phyloP scores from a whole-genome alignment of 495 filamentous ascomycete genomes.

The Cairneyella variabilis region DNA sequence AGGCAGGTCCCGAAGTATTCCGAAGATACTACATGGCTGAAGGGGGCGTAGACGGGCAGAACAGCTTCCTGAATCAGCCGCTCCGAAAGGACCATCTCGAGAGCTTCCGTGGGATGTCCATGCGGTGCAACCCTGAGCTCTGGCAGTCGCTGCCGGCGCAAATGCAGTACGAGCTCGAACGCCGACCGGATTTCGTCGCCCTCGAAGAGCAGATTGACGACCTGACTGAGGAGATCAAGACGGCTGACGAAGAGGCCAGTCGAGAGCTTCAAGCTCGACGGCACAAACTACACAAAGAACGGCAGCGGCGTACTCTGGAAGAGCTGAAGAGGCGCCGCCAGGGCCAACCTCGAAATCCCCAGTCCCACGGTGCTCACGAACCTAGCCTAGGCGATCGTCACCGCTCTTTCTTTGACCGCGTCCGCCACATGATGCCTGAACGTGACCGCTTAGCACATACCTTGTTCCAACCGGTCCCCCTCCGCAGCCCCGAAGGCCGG shows the following conservation, averaged over 20 bases:
- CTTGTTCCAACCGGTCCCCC: neutral
- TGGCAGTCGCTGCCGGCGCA: constrained; percentile 1
- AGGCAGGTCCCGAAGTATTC: neutral
- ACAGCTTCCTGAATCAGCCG: neutral
- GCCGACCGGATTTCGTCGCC: neutral
- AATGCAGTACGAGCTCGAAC: constrained; percentile 3
- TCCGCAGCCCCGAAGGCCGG: neutral
- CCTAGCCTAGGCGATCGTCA: neutral
- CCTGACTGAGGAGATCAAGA: constrained; percentile 1
- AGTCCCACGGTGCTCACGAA: neutral
- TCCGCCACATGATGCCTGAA: neutral
- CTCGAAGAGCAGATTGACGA: neutral
- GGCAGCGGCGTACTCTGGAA: neutral
- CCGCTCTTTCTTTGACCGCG: neutral
- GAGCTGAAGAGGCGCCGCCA: neutral
- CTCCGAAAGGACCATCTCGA: neutral
- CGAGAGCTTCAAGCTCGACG: constrained; percentile 2
- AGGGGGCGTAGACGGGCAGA: neutral
- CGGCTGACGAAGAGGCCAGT: neutral
- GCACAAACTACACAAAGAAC: constrained; percentile 1
- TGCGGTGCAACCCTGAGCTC: constrained; percentile 6
- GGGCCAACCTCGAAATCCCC: neutral
- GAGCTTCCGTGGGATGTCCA: neutral
- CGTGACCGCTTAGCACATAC: neutral
- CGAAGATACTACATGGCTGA: neutral